These are phyloP conservation scores for Chrysosporium queenslandicum DNA, from an alignment of 2,329 filamentous ascomycete genomes.

Conservation along the genomic window DNA sequence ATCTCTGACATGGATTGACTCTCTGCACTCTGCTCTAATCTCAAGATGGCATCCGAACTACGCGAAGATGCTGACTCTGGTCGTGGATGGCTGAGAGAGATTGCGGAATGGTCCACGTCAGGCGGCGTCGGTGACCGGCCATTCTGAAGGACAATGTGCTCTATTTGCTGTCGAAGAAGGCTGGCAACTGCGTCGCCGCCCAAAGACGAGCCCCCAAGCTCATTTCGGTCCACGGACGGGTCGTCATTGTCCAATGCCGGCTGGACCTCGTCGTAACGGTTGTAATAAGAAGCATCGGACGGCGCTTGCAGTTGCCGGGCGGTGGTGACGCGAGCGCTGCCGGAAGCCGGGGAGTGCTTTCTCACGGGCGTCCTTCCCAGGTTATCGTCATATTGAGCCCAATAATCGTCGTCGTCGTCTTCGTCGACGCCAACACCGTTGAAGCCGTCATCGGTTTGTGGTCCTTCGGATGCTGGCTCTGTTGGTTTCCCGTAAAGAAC, in stretches of 20 bases:
- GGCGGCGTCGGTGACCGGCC: neutral
- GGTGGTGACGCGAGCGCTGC: slow-evolving; percentile 21
- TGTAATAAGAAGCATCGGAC: slow-evolving; percentile 52
- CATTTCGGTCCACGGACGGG: slow-evolving; percentile 45
- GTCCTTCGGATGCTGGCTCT: too few species aligned
- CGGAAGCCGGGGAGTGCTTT: slow-evolving; percentile 28
- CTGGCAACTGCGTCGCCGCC: slow-evolving; percentile 38
- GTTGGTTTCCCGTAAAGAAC: too few species aligned
- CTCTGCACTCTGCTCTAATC: slow-evolving; percentile 45
- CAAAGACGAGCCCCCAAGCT: slow-evolving; percentile 44
- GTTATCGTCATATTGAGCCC: slow-evolving; percentile 53
- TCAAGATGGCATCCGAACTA: slow-evolving; percentile 43
- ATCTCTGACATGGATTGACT: slow-evolving; percentile 46
- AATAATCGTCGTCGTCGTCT: slow-evolving; percentile 54
- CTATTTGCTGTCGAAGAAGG: slow-evolving; percentile 33
- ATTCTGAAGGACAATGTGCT: slow-evolving; percentile 15
- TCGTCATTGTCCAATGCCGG: slow-evolving; percentile 55
- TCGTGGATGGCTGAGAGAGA: slow-evolving; percentile 33
- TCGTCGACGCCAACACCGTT: slow-evolving; percentile 46
- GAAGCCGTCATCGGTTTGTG: slow-evolving; percentile 21
- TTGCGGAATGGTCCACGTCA: neutral
- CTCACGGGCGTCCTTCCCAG: slow-evolving; percentile 42
- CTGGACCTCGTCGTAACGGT: slow-evolving; percentile 53
- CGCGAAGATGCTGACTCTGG: slow-evolving; percentile 34
- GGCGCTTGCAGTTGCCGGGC: slow-evolving; percentile 26